Evolutionary conservation across 164 flowering plant species (phyloP), one percentile per base, ranked within the genome.

Genomic region (Piper betle): DNA sequence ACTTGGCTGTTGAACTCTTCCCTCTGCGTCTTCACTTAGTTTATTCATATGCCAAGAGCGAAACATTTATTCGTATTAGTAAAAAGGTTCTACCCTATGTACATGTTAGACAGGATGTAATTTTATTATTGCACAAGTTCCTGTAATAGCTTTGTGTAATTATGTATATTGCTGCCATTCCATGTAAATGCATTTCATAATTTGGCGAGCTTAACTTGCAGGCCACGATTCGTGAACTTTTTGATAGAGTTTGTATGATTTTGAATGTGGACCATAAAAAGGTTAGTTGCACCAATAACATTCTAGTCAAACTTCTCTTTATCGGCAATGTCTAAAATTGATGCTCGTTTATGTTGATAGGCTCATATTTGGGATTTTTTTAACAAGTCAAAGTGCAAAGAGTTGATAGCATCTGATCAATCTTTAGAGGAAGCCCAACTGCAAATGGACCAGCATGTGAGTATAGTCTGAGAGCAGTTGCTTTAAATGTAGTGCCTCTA

Each of bases 371-470:
- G 87, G 91, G 99, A 94, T 69, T 85, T 75, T 80, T 94, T 87
- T 64, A 82, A 91, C 63, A 78, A 74, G 72, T 64, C 54, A 67
- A 87, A 81, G 66, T 67, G 74, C 8, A 42, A 63, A 39, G 1
- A 63, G 17, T 71, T 94, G 72, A 50, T 1, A 60, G 57, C 56
- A 65, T 79, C 79, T 18, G 59, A 77, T 58, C 71, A 65, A 65
- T 80, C 85, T 7, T 71, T 94, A 50, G 96, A 88, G 65, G 96
- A 88, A 43, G 69, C 73, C 53, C 72, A 70, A 67, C 69, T 94
- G 79, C 88, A 80, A 78, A 91, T 88, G 93, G 90, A 87, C 71
- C 99, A 91, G 77, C 71, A 86, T 73, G 97, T 94, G 74, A 81
- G 99, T 74, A 12, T 33, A 58, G 12, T 46, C 16, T n/a, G 11